Evolutionary conservation across 2,329 filamentous ascomycete genomes (phyloP).

Genomic region (Shiraia sp.): DNA sequence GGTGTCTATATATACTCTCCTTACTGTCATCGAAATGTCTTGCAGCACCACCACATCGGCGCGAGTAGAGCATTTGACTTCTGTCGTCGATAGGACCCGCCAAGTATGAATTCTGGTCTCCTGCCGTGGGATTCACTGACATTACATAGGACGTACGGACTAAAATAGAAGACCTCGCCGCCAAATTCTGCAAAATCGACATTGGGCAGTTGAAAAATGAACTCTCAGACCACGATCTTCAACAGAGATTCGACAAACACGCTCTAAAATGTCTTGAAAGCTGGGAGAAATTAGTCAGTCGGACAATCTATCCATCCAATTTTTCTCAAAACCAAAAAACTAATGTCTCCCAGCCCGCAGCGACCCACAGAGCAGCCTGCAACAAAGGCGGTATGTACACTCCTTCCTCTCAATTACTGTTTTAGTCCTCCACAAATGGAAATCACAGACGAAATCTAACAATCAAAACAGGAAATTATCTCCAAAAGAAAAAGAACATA

Average conservation of each 20-base stretch:
- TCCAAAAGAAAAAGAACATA: constrained; percentile 9
- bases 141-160: not conserved
- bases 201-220: too few relatives aligned
- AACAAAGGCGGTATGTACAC: not conserved
- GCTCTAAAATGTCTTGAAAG: too few relatives aligned
- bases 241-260: too few relatives aligned
- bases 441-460: not conserved
- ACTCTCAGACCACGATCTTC: too few relatives aligned
- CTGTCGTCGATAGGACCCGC: constrained; percentile 9
- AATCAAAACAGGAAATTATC: not conserved
- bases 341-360: too few relatives aligned
- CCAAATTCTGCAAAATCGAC: too few relatives aligned
- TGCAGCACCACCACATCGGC: constrained; percentile 16
- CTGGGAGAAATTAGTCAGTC: too few relatives aligned
- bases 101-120: constrained; percentile 3
- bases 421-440: constrained; percentile 3
- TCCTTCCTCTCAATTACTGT: constrained; percentile 1
- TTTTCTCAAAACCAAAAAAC: too few relatives aligned
- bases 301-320: too few relatives aligned
- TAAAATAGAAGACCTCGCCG: not conserved
- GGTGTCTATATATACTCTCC: constrained; percentile 3
- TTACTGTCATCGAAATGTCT: constrained; percentile 23
- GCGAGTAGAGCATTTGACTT: constrained; percentile 14
- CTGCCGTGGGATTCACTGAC: not conserved
- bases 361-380: not conserved